Conservation (phyloP, 1,139 yeast genomes). For the Yamadazyma kanchanaburiensis region DNA sequence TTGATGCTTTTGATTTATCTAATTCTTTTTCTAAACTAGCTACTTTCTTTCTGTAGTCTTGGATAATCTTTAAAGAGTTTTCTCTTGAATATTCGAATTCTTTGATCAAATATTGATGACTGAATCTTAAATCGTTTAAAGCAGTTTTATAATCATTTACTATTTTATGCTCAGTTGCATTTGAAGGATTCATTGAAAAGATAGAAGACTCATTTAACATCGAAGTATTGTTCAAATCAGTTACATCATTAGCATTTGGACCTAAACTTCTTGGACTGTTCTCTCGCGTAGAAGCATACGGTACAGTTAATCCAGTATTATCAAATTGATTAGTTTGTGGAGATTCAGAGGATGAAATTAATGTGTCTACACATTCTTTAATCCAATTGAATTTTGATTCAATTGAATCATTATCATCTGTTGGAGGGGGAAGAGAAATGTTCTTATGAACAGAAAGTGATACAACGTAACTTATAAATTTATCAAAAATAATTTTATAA, state of each 20-base stretch:
- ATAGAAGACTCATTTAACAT: slow-evolving; percentile 24
- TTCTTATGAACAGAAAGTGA: slow-evolving; percentile 52
- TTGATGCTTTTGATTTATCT: slow-evolving; percentile 13
- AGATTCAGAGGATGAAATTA: slow-evolving; percentile 14
- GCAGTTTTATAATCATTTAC: slow-evolving; percentile 51
- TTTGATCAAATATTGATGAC: slow-evolving; percentile 58
- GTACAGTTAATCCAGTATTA: slow-evolving; percentile 12
- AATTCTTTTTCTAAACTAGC: slow-evolving; percentile 44
- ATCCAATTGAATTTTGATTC: slow-evolving; percentile 48
- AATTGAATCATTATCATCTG: slow-evolving; percentile 24
- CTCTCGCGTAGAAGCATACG: slow-evolving; percentile 15
- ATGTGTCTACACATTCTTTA: slow-evolving; percentile 47
- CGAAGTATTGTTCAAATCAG: slow-evolving; percentile 12
- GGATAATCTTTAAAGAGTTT: slow-evolving; percentile 44
- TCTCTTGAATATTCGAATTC: slow-evolving; percentile 59
- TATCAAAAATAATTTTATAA: slow-evolving; percentile 30
- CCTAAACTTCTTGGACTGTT: slow-evolving; percentile 12
- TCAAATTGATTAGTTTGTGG: slow-evolving; percentile 8
- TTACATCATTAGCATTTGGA: slow-evolving; percentile 9
- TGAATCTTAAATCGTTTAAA: slow-evolving; percentile 57
- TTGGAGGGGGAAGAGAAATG: slow-evolving; percentile 40
- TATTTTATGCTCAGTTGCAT: slow-evolving; percentile 21
- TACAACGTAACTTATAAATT: slow-evolving; percentile 50
- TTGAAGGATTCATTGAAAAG: slow-evolving; percentile 22
- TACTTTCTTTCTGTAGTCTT: slow-evolving; percentile 46